Percentiles rank a stretch among this genome's conserved stretches.
Evolutionary conservation across 345 rosid genomes (phyloP).

Genomic region (Odontarrhena argentea): DNA sequence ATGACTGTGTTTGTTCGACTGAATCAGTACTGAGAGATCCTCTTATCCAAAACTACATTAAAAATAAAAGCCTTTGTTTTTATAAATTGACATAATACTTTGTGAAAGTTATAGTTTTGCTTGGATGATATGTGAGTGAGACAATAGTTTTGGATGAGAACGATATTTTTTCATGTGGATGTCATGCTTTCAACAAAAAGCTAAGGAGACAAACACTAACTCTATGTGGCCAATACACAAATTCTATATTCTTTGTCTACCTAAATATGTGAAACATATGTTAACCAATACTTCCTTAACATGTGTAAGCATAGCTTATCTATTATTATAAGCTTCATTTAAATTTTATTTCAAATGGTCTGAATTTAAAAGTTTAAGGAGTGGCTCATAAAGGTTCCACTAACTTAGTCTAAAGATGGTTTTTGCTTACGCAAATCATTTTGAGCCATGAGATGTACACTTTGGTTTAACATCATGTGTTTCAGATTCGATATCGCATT

Average conservation of each 20-base stretch:
- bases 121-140: constrained; percentile 43
- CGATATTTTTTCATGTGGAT: constrained; percentile 45
- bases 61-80: background rate
- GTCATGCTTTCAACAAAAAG: constrained; percentile 38
- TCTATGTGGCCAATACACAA: constrained; percentile 40
- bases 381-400: constrained; percentile 51
- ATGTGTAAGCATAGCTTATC: constrained; percentile 31
- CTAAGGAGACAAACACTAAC: constrained; percentile 36
- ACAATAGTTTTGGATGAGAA: constrained; percentile 42
- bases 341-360: constrained; percentile 29
- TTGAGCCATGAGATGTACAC: constrained; percentile 64
- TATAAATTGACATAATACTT: constrained; percentile 22
- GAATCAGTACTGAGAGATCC: constrained; percentile 12
- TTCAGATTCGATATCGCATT: constrained; percentile 32
- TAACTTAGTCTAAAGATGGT: constrained; percentile 53
- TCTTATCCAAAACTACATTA: constrained; percentile 34
- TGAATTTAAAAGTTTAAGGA: constrained; percentile 37
- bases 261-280: constrained; percentile 12
- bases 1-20: constrained; percentile 37
- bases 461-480: constrained; percentile 45
- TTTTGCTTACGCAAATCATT: constrained; percentile 48
- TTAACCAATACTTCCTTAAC: constrained; percentile 31
- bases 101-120: constrained; percentile 40
- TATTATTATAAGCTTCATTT: constrained; percentile 8
- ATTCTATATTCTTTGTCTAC: constrained; percentile 35